Percentiles rank a stretch among this genome's conserved stretches.
phyloP scores from a whole-genome alignment of 495 filamentous ascomycete genomes.

The Tetracladium setigerum region DNA sequence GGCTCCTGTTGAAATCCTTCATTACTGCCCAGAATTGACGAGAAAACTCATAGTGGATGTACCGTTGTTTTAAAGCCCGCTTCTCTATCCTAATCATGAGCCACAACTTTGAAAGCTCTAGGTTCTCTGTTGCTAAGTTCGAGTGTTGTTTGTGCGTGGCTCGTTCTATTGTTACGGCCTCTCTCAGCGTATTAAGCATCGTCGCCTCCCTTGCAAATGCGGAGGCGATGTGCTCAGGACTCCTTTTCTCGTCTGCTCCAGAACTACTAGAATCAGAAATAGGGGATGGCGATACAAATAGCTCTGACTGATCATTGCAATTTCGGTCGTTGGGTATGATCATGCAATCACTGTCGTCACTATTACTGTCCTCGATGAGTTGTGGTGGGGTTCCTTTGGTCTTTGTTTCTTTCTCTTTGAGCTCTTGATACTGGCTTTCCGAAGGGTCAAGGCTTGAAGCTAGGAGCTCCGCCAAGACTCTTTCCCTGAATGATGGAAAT shows the following conservation, averaged over 20 bases:
- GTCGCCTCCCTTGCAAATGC: slow-evolving; percentile 3
- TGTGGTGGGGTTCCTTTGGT: neutral
- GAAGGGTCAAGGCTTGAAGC: slow-evolving; percentile 1
- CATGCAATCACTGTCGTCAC: no score
- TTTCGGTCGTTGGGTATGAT: neutral
- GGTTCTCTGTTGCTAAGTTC: neutral
- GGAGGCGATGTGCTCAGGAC: neutral
- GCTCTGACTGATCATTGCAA: neutral
- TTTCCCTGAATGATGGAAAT: slow-evolving; percentile 1
- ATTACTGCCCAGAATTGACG: slow-evolving; percentile 7
- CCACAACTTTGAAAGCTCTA: slow-evolving; percentile 4
- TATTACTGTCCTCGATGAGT: neutral
- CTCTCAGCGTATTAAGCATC: slow-evolving; percentile 5
- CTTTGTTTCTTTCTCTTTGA: neutral
- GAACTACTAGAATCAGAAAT: neutral
- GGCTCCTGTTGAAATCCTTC: neutral
- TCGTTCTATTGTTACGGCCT: slow-evolving; percentile 6
- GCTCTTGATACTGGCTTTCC: neutral
- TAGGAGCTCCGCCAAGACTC: slow-evolving; percentile 5
- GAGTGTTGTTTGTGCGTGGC: neutral
- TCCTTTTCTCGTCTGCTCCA: neutral
- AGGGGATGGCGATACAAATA: neutral
- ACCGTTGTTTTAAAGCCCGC: slow-evolving; percentile 3
- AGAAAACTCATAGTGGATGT: slow-evolving; percentile 8
- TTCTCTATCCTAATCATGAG: slow-evolving; percentile 9